Conservation (phyloP, 176 grass and related monocot genomes). For the Zoysia pacifica region DNA sequence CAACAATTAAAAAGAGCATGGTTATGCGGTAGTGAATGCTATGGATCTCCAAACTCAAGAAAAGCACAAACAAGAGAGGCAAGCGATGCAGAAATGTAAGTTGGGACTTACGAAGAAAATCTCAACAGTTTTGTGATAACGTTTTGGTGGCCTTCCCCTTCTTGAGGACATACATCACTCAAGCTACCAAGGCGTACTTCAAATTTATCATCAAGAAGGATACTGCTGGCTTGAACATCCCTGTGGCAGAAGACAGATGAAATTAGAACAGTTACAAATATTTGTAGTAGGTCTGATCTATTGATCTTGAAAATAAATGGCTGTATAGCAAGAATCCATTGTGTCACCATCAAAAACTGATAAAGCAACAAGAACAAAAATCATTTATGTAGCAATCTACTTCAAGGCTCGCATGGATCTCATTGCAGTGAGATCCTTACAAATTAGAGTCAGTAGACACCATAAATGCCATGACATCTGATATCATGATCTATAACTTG, state of each 20-base stretch:
- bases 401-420: not conserved
- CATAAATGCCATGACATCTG: not conserved
- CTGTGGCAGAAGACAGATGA: conserved; percentile 43
- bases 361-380: not conserved
- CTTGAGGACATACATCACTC: conserved; percentile 74
- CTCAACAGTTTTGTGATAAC: conserved; percentile 87
- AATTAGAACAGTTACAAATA: conserved; percentile 17
- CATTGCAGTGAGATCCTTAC: conserved; percentile 2
- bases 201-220: conserved; percentile 97
- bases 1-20: not conserved
- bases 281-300: not conserved
- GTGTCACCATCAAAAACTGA: not conserved
- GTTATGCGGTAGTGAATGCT: not conserved
- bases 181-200: conserved; percentile 87
- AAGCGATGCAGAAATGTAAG: conserved; percentile 4
- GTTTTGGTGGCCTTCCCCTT: conserved; percentile 82
- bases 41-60: not conserved
- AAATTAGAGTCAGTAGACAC: not conserved
- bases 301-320: not conserved
- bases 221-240: conserved; percentile 88
- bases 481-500: no score
- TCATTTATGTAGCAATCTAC: not conserved
- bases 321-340: not conserved
- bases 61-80: not conserved
- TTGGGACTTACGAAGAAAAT: conserved; percentile 85